Base-by-base conservation (phyloP, 2,329 filamentous ascomycete species). In the Penicillium sp. region DNA sequence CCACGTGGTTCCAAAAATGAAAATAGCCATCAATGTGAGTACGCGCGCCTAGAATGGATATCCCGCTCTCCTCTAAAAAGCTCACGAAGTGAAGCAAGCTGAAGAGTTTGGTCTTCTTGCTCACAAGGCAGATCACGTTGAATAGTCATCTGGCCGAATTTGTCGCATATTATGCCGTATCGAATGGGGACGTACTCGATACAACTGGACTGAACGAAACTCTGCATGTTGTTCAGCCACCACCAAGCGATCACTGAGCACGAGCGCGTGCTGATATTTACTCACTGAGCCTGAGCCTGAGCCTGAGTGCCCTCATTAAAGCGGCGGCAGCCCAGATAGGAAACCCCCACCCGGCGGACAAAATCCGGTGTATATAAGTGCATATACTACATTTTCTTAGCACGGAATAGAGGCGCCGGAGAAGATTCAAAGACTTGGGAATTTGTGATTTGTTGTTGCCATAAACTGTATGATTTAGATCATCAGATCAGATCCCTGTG, bases 401-500 rank as follows among this genome's bases (percentile, higher is more conserved):
- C 16, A 16, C 8, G 37, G 35, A 35, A 40, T 65, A 55, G 48
- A 59, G 59, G 61, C 55, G 53, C 58, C 46, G 51, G 46, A 42
- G 2, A 45, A 28, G 6, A 30, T 19, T 16, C 40, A 16, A 52
- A 30, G 58, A 61, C 60, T 35, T 19, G 19, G 26, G 6, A 8
- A 49, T 33, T 8, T 6, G 42, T 45, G 35, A 26, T 45, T 26
- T 28, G 4, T 16, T 16, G 14, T 48, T 51, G 28, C 4, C 28
- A 33, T 51, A 30, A 35, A 5, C 52, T 57, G 63, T 64, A 68
- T 68, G 53, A 71, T 63, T 69, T 68, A 71, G 43, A 48, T 33
- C 30, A 33, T 69, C 68, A 71, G 43, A 48, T 33, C 30, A 33
- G 30, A 33, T 30, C 28, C 64, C 66, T 67, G 58, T 55, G 54